A percentile compares a stretch with the other conserved stretches of the same genome.
Evolutionary conservation across 2,329 filamentous ascomycete genomes (phyloP).

Genomic region (Penicillium nordicum): DNA sequence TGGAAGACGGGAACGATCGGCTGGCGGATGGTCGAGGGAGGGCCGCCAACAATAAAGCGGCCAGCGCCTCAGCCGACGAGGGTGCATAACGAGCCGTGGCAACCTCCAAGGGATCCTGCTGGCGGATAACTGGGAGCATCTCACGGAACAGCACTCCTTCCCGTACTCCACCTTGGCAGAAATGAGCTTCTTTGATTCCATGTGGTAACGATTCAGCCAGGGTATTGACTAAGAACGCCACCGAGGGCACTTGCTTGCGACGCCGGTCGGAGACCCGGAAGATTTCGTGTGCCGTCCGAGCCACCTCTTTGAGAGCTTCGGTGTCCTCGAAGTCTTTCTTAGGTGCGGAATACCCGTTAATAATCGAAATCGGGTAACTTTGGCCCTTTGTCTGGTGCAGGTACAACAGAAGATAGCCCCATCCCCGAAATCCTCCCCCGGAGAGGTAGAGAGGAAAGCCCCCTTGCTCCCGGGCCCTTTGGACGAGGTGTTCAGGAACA

Average conservation of each 20-base stretch:
- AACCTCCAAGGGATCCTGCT: conserved; percentile 63
- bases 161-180: conserved; percentile 80
- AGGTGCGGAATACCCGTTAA: conserved; percentile 69
- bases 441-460: conserved; percentile 74
- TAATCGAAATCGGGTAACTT: conserved; percentile 76
- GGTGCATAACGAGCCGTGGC: conserved; percentile 54
- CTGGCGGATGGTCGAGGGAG: conserved; percentile 38
- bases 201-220: conserved; percentile 63
- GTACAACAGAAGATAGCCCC: conserved; percentile 82
- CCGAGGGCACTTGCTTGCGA: conserved; percentile 75
- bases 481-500: conserved; percentile 53
- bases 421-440: conserved; percentile 83
- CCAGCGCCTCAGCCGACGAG: conserved; percentile 46
- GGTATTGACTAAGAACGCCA: conserved; percentile 71
- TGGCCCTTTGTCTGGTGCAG: conserved; percentile 58
- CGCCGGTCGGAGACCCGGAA: conserved; percentile 77
- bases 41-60: conserved; percentile 47
- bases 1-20: conserved; percentile 24
- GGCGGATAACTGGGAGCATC: conserved; percentile 57
- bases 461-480: conserved; percentile 43
- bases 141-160: conserved; percentile 73
- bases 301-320: conserved; percentile 25
- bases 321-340: conserved; percentile 32
- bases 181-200: conserved; percentile 68
- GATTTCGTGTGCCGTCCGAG: conserved; percentile 32